These are phyloP conservation scores for Marasmius tenuissimus DNA, from an alignment of 1,284 basidiomycete species.

Conservation along the genomic window DNA sequence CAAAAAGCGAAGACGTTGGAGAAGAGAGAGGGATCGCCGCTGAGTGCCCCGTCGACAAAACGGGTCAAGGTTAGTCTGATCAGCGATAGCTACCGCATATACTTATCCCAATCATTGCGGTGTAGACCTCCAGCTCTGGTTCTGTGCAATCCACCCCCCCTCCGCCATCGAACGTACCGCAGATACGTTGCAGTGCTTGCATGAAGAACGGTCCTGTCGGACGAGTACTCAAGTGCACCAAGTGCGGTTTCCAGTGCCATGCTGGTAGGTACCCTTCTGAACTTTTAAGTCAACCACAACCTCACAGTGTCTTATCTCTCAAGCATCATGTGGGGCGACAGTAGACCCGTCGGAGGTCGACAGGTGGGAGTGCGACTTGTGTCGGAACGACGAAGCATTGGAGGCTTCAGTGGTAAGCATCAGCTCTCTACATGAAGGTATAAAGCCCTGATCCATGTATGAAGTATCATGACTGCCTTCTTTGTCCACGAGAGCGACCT, in stretches of 20 bases:
- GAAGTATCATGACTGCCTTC: constrained; percentile 71
- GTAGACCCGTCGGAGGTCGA: constrained; percentile 61
- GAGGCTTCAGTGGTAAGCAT: constrained; percentile 73
- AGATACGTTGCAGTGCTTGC: constrained; percentile 77
- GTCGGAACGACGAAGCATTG: constrained; percentile 74
- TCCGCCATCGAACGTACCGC: constrained; percentile 48
- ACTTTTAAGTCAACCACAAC: neutral
- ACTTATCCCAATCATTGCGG: neutral
- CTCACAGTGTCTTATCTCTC: constrained; percentile 7
- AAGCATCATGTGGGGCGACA: constrained; percentile 69
- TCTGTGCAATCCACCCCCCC: constrained; percentile 61
- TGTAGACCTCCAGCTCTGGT: constrained; percentile 52
- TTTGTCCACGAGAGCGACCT: constrained; percentile 63
- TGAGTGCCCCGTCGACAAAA: constrained; percentile 61
- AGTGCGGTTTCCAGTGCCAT: constrained; percentile 77
- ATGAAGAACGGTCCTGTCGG: constrained; percentile 70
- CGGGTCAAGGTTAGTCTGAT: constrained; percentile 59
- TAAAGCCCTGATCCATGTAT: constrained; percentile 3
- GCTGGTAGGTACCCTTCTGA: constrained; percentile 45
- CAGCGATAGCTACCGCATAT: neutral
- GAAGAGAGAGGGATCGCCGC: constrained; percentile 80
- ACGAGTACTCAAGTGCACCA: constrained; percentile 77
- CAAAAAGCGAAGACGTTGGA: constrained; percentile 47
- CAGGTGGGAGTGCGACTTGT: constrained; percentile 84
- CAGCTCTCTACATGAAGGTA: constrained; percentile 3